Conservation (phyloP, 2,329 filamentous ascomycete species). For the Ascochyta koolunga region DNA sequence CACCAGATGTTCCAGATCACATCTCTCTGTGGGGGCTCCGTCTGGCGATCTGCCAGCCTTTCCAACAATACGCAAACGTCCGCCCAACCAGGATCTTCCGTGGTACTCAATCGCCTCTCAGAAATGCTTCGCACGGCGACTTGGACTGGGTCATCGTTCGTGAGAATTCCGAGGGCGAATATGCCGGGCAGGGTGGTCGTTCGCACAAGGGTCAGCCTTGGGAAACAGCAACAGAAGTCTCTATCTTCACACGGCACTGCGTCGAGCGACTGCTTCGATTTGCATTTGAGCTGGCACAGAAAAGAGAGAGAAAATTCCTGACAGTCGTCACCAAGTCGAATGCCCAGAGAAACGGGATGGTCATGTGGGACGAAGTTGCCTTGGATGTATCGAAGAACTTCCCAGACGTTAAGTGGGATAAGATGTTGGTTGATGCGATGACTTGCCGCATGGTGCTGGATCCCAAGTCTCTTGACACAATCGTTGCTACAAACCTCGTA, state of each 20-base stretch:
- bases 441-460: conserved; percentile 68
- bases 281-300: conserved; percentile 66
- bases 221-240: conserved; percentile 67
- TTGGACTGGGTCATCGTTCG: conserved; percentile 71
- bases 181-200: conserved; percentile 68
- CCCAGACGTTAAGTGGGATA: conserved; percentile 65
- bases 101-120: conserved; percentile 64
- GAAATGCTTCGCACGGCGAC: conserved; percentile 61
- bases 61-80: conserved; percentile 65
- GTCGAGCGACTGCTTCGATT: conserved; percentile 67
- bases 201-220: conserved; percentile 64
- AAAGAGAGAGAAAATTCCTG: conserved; percentile 62
- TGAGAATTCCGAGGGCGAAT: conserved; percentile 71
- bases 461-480: conserved; percentile 65
- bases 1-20: conserved; percentile 63
- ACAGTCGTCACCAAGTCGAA: conserved; percentile 72
- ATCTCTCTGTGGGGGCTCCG: conserved; percentile 63
- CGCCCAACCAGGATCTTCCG: conserved; percentile 66
- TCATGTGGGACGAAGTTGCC: conserved; percentile 70
- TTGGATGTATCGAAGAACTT: conserved; percentile 62
- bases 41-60: conserved; percentile 61
- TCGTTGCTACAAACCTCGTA: conserved; percentile 66
- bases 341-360: conserved; percentile 70
- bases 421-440: conserved; percentile 73
- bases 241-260: conserved; percentile 67